Conservation (phyloP, 805 yeast species). For the Barnettozyma siamensis region DNA sequence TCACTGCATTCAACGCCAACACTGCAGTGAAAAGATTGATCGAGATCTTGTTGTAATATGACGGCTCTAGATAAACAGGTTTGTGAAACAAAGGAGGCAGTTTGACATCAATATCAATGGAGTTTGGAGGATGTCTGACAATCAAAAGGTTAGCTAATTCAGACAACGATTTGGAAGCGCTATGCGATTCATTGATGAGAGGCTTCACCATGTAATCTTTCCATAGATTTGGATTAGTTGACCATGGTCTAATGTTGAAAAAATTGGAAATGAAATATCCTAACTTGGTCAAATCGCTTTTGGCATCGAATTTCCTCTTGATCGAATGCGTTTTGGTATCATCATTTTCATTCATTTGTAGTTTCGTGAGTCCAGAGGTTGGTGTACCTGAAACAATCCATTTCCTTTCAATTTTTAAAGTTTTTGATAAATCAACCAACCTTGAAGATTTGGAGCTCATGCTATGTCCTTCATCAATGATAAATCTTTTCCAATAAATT, state of each 20-base stretch:
- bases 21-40: constrained; percentile 62
- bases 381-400: constrained; percentile 81
- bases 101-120: constrained; percentile 48
- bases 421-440: constrained; percentile 42
- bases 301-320: constrained; percentile 43
- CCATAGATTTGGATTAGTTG: constrained; percentile 44
- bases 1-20: constrained; percentile 65
- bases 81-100: constrained; percentile 56
- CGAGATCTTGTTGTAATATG: constrained; percentile 54
- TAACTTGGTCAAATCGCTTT: constrained; percentile 46
- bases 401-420: constrained; percentile 49
- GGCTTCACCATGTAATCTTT: constrained; percentile 40
- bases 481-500: constrained; percentile 61
- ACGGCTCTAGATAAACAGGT: constrained; percentile 55
- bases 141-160: constrained; percentile 42
- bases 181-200: constrained; percentile 34
- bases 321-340: constrained; percentile 35
- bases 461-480: constrained; percentile 74
- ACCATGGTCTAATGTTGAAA: constrained; percentile 56
- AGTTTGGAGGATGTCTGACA: constrained; percentile 50
- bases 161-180: constrained; percentile 36
- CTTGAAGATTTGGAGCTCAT: constrained; percentile 48
- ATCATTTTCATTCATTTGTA: constrained; percentile 35
- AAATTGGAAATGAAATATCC: constrained; percentile 50
- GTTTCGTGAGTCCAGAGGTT: constrained; percentile 58